Conservation (phyloP, 495 filamentous ascomycete genomes). For the Hypoxylon lienhwacheense region DNA sequence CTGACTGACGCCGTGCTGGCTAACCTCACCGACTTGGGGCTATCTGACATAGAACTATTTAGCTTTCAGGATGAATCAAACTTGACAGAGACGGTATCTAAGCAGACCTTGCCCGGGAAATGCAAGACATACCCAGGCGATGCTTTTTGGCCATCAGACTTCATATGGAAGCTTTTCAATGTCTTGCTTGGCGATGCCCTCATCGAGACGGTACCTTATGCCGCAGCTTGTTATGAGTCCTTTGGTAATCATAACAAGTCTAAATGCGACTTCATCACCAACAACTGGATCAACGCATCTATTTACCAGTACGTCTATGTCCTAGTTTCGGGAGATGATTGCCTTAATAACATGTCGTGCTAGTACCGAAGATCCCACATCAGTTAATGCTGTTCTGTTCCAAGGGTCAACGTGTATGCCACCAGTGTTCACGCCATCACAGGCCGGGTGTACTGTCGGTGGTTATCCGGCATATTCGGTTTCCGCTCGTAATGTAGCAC, state of each 20-base stretch:
- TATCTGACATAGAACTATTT: conserved; percentile 37
- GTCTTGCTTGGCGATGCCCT: conserved; percentile 46
- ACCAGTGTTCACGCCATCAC: conserved; percentile 43
- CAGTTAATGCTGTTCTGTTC: conserved; percentile 50
- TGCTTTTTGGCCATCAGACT: conserved; percentile 45
- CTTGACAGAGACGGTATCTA: conserved; percentile 12
- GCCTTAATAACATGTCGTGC: conserved; percentile 19
- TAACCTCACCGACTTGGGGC: conserved; percentile 36
- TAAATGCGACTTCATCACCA: conserved; percentile 43
- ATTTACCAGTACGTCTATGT: conserved; percentile 29
- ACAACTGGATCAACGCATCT: conserved; percentile 42
- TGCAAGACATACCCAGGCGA: conserved; percentile 59
- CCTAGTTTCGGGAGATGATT: not conserved
- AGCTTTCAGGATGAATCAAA: conserved; percentile 30
- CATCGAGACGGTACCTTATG: conserved; percentile 54
- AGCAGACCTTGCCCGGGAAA: conserved; percentile 16
- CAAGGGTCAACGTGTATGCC: conserved; percentile 48
- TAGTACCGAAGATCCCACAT: conserved; percentile 43
- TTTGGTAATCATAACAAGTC: conserved; percentile 49
- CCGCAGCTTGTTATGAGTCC: conserved; percentile 51
- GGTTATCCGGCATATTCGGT: conserved; percentile 61
- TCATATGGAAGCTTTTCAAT: conserved; percentile 51
- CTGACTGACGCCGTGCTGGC: conserved; percentile 47
- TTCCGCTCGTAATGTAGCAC: conserved; percentile 52
- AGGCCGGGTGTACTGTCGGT: conserved; percentile 53